phyloP scores from a whole-genome alignment of 2,329 filamentous ascomycete genomes.

The Botrytis medusae region DNA sequence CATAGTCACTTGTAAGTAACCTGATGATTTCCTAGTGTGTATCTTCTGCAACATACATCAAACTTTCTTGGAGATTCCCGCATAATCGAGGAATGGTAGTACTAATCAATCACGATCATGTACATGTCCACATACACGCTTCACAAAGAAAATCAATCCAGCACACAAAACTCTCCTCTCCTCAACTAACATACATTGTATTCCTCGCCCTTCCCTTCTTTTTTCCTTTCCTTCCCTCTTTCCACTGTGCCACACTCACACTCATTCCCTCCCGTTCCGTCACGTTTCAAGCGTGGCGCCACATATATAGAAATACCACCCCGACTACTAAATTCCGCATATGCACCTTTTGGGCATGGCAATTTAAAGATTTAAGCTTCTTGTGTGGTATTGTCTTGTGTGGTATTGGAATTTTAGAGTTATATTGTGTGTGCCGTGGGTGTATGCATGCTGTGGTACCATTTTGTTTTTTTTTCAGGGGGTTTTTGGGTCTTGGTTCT shows the following conservation, averaged over 20 bases:
- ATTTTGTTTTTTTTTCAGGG: not conserved
- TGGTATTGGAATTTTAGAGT: not conserved
- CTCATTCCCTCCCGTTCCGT: no score
- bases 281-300: not conserved
- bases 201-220: not conserved
- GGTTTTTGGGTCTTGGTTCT: not conserved
- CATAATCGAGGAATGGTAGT: not conserved
- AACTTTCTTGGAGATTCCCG: not conserved
- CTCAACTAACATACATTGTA: not conserved
- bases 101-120: no score
- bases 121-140: not conserved
- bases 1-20: not conserved
- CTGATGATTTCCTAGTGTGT: not conserved
- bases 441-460: not conserved
- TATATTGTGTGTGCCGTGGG: not conserved
- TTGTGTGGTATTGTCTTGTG: not conserved
- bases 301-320: not conserved
- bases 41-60: not conserved
- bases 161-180: not conserved
- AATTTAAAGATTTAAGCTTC: not conserved
- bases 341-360: not conserved
- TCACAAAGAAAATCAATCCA: not conserved
- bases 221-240: no score
- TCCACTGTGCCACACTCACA: not conserved
- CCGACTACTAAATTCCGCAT: not conserved